Evolutionary conservation across 1,284 basidiomycete genomes (phyloP), one percentile per base, ranked within the genome.

Genomic region (Boletellus dicymbophilus): DNA sequence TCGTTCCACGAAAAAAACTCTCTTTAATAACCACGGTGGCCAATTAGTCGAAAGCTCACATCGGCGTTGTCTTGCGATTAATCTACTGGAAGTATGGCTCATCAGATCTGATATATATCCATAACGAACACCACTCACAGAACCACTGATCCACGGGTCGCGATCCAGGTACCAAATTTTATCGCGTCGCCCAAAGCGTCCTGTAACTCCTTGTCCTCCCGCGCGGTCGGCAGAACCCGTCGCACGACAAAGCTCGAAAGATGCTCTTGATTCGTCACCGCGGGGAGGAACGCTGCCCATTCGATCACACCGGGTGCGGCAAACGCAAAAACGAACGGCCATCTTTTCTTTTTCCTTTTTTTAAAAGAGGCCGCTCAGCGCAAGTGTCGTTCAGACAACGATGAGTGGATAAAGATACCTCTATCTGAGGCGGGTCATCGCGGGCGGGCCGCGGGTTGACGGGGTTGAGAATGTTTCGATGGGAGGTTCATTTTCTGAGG

Each of bases 81-180:
- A 90, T 81, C 88, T 90, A 48, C 18, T 44, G 3, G 42, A 18
- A 31, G 9, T 36, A 28, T 27, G 10, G 41, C 23, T 13, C 31
- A 37, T 51, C 40, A 51, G 26, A 18, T 6, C 3, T 4, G 28
- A 28, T 6, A 28, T 12, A n/a, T 11, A 7, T 15, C n/a, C 15
- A 23, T 4, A 2, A 25, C 11, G 33, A 49, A 31, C 8, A 75
- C 80, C 50, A 56, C n/a, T n/a, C n/a, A 88, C 88, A 58, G 79
- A 76, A 31, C 88, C 89, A 43, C 74, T 72, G 37, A 91, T 81
- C 69, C 78, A 79, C 4, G 89, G 88, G 57, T 88, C 82, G 4
- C 89, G 87, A 57, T 89, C 88, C 57, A 90, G 67, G 73, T 82
- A 89, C 86, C 86, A 89, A 83, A 78, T 41, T 85, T 74, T 53